These are phyloP conservation scores for Hyaloscypha bicolor DNA, from an alignment of 495 filamentous ascomycete genomes.

Conservation along the genomic window DNA sequence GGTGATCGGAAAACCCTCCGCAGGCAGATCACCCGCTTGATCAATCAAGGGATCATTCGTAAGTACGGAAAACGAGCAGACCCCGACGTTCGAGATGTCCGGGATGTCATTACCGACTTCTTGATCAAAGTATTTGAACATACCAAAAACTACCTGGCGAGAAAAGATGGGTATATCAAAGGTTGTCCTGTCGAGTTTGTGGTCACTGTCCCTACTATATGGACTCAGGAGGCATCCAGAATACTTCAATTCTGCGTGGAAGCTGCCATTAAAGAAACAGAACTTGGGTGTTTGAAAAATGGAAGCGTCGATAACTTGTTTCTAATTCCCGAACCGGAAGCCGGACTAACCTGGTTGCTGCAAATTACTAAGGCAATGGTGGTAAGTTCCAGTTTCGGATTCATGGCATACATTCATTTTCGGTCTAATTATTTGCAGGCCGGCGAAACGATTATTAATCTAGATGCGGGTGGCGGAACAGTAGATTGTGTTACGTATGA, in stretches of 20 bases:
- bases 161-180: not conserved
- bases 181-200: conserved; percentile 7
- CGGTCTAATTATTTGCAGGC: too few species aligned
- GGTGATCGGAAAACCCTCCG: conserved; percentile 6
- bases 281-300: too few species aligned
- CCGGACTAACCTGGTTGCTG: too few species aligned
- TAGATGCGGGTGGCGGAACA: too few species aligned
- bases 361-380: too few species aligned
- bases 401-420: too few species aligned
- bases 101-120: conserved; percentile 19
- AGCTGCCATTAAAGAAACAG: not conserved
- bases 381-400: too few species aligned
- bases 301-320: too few species aligned
- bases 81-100: conserved; percentile 14
- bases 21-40: not conserved
- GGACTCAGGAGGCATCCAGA: conserved; percentile 6
- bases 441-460: too few species aligned
- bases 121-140: conserved; percentile 13
- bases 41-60: conserved; percentile 11
- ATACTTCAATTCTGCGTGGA: not conserved
- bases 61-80: conserved; percentile 11
- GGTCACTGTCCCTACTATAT: conserved; percentile 13
- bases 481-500: not conserved
- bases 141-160: not conserved
- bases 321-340: too few species aligned